Evolutionary conservation across 176 grass and related monocot species (phyloP).

Genomic region (Zea luxurians): DNA sequence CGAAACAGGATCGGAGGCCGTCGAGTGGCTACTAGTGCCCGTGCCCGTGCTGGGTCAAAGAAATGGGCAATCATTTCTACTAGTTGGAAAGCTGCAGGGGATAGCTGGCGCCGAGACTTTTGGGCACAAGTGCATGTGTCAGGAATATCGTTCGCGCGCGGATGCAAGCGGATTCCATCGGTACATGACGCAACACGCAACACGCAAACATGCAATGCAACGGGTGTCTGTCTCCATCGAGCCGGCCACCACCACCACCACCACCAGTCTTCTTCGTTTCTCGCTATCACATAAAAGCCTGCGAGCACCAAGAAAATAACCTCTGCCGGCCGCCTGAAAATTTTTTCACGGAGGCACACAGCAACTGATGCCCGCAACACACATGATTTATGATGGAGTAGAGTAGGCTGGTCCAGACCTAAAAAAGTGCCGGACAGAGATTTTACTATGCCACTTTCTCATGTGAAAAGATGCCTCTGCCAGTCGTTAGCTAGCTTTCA

Average conservation of each 20-base stretch:
- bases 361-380: background rate
- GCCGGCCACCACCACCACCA: too few relatives aligned
- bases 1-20: too few relatives aligned
- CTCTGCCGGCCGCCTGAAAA: conserved; percentile 3
- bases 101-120: conserved; percentile 52
- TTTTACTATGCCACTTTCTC: conserved; percentile 36
- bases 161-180: conserved; percentile 12
- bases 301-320: background rate
- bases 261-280: background rate
- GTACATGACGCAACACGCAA: background rate
- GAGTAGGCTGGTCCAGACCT: conserved; percentile 42
- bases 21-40: background rate
- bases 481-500: conserved; percentile 39
- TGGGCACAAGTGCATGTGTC: conserved; percentile 33
- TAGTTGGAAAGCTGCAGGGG: conserved; percentile 42
- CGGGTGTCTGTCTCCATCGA: too few relatives aligned
- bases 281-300: background rate
- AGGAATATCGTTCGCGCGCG: conserved; percentile 48
- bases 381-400: background rate
- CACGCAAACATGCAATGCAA: background rate
- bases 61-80: conserved; percentile 41
- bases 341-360: background rate
- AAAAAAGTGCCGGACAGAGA: conserved; percentile 16
- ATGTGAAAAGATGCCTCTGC: conserved; percentile 56
- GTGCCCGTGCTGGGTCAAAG: conserved; percentile 31